Evolutionary conservation across 2,329 filamentous ascomycete species (phyloP), one percentile per base, ranked within the genome.

Genomic region (Ascochyta lentis): DNA sequence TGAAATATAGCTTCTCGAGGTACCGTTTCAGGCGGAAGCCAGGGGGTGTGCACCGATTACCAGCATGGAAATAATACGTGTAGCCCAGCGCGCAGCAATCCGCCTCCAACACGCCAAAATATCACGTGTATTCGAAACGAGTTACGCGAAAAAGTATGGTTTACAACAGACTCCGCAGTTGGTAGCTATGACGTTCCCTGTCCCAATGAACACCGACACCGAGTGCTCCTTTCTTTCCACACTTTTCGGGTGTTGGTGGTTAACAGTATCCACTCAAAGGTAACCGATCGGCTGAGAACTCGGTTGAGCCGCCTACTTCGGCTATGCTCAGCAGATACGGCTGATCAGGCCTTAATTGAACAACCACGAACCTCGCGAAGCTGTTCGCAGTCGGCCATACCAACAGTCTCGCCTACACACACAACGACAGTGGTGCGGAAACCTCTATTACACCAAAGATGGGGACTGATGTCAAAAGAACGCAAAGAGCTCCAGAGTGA

Each of bases 61-160:
- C 15, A 15, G n/a, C 13, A 50, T 24, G 34, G 15, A 37, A 19
- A 22, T 6, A 45, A 49, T 12, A 10, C 39, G 29, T 56, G 31
- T 15, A n/a, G 13, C 3, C 31, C 31, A 15, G 15, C 15, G 6
- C n/a, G 31, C 31, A 34, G 4, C n/a, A 34, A 34, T 33, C 43
- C 19, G 19, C 33, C 38, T 45, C 37, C 43, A 16, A 10, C 19
- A 29, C n/a, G 27, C 22, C 37, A n/a, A n/a, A 31, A 33, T 12
- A 33, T 56, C 49, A 49, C 24, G 16, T 49, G 24, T 29, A 23
- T 13, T 57, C 54, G 54, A 45, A 34, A 56, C 48, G 54, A 57
- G 29, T 43, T 57, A 39, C 54, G 48, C n/a, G 16, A 49, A 29
- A 6, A 3, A 41, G 41, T 33, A 41, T 42, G 23, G 42, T 16